Evolutionary conservation across 1,284 basidiomycete genomes (phyloP).

Genomic region (Ceratobasidium theobromae): DNA sequence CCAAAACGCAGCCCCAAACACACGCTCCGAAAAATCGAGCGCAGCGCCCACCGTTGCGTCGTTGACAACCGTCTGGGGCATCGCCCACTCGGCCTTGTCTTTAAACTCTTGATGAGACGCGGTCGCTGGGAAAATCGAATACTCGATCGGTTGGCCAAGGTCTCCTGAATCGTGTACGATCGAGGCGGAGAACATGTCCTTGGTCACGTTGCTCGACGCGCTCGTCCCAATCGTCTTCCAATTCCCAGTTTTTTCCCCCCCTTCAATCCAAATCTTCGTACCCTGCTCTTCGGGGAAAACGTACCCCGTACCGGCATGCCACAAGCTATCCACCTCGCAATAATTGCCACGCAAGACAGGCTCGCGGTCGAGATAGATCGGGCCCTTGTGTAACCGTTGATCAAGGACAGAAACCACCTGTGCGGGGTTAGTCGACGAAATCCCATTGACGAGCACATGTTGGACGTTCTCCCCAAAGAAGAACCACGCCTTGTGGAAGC

Average conservation of each 20-base stretch:
- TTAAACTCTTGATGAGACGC: not conserved
- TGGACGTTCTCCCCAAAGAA: constrained; percentile 65
- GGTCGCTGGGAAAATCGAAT: constrained; percentile 55
- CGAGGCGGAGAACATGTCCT: constrained; percentile 64
- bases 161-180: constrained; percentile 49
- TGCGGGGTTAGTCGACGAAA: constrained; percentile 50
- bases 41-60: constrained; percentile 12
- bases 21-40: not conserved
- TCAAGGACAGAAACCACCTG: constrained; percentile 66
- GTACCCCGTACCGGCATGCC: constrained; percentile 62
- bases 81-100: not conserved
- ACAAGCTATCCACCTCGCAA: constrained; percentile 49
- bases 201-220: constrained; percentile 51
- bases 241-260: constrained; percentile 54
- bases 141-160: constrained; percentile 48
- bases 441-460: constrained; percentile 58
- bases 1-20: constrained; percentile 27
- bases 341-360: constrained; percentile 42
- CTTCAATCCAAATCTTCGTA: constrained; percentile 39
- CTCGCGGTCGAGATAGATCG: constrained; percentile 50
- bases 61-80: constrained; percentile 14
- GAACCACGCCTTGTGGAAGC: constrained; percentile 71
- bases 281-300: constrained; percentile 41
- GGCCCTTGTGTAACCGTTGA: constrained; percentile 53
- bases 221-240: constrained; percentile 69